Conservation (phyloP, 2,329 filamentous ascomycete species). For the Fusarium chlamydosporum region DNA sequence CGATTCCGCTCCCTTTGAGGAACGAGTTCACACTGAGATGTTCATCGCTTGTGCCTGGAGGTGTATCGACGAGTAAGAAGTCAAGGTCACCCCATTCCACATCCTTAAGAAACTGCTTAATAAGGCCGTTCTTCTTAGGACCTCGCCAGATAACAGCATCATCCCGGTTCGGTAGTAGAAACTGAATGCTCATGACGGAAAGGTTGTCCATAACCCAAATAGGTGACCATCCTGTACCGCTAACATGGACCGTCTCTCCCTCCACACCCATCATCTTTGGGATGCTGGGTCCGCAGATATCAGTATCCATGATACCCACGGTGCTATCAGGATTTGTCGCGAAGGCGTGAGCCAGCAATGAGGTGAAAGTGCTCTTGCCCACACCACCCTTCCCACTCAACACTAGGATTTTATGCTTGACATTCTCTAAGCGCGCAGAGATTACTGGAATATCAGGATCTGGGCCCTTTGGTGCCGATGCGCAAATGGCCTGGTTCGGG, state of each 20-base stretch:
- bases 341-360: slow-evolving; percentile 89
- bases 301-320: slow-evolving; percentile 97
- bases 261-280: slow-evolving; percentile 99
- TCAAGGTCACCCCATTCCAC: slow-evolving; percentile 98
- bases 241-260: slow-evolving; percentile 92
- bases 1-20: slow-evolving; percentile 90
- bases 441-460: slow-evolving; percentile 95
- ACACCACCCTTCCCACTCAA: slow-evolving; percentile 96
- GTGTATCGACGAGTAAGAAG: slow-evolving; percentile 93
- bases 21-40: slow-evolving; percentile 94
- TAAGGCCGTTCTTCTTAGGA: slow-evolving; percentile 97
- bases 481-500: slow-evolving; percentile 96
- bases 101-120: slow-evolving; percentile 98
- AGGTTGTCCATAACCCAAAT: slow-evolving; percentile 97
- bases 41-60: slow-evolving; percentile 94
- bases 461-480: slow-evolving; percentile 92
- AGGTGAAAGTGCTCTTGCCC: slow-evolving; percentile 94
- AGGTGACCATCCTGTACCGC: slow-evolving; percentile 89
- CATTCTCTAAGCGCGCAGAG: slow-evolving; percentile 81
- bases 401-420: slow-evolving; percentile 93
- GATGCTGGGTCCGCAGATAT: slow-evolving; percentile 96
- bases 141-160: slow-evolving; percentile 98
- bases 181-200: slow-evolving; percentile 97
- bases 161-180: slow-evolving; percentile 94
- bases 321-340: slow-evolving; percentile 82